These are phyloP conservation scores for Hypoxylon perforatum DNA, from an alignment of 495 filamentous ascomycete genomes.

Conservation along the genomic window DNA sequence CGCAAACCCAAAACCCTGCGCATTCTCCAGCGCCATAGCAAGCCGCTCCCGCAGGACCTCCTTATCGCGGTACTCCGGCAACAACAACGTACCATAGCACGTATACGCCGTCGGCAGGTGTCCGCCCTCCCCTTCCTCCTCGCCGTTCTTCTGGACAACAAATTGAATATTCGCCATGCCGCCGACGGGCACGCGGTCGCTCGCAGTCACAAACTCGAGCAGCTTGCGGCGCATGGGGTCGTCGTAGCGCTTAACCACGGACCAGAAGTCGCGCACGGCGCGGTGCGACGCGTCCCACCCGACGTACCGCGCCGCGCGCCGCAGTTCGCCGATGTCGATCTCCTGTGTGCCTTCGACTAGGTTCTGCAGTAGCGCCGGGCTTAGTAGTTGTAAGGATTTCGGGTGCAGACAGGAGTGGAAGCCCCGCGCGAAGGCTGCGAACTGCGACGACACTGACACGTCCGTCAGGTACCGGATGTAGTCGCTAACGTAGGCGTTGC, in stretches of 20 bases:
- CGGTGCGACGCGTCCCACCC: conserved; percentile 76
- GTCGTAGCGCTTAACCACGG: conserved; percentile 73
- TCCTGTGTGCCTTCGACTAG: conserved; percentile 84
- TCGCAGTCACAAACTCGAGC: conserved; percentile 94
- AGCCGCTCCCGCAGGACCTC: conserved; percentile 79
- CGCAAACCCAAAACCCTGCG: conserved; percentile 88
- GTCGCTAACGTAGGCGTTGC: conserved; percentile 81
- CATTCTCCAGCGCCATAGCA: conserved; percentile 84
- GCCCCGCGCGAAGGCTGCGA: conserved; percentile 81
- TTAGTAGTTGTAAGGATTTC: conserved; percentile 76
- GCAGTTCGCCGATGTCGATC: conserved; percentile 78
- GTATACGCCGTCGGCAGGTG: conserved; percentile 85
- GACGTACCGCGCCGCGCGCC: conserved; percentile 77
- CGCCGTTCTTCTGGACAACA: conserved; percentile 81
- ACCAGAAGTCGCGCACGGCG: conserved; percentile 85
- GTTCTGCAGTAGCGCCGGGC: conserved; percentile 73
- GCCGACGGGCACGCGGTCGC: conserved; percentile 87
- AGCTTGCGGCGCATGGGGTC: conserved; percentile 75
- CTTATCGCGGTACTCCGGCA: conserved; percentile 82
- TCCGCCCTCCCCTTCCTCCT: conserved; percentile 62
- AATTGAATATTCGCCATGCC: conserved; percentile 84
- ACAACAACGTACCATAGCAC: conserved; percentile 85
- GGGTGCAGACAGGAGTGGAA: conserved; percentile 80
- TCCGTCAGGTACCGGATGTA: conserved; percentile 88
- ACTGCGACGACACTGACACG: conserved; percentile 80